Evolutionary conservation across 495 filamentous ascomycete species (phyloP), one percentile per base, ranked within the genome.

Genomic region (Aspergillus kassunensis): DNA sequence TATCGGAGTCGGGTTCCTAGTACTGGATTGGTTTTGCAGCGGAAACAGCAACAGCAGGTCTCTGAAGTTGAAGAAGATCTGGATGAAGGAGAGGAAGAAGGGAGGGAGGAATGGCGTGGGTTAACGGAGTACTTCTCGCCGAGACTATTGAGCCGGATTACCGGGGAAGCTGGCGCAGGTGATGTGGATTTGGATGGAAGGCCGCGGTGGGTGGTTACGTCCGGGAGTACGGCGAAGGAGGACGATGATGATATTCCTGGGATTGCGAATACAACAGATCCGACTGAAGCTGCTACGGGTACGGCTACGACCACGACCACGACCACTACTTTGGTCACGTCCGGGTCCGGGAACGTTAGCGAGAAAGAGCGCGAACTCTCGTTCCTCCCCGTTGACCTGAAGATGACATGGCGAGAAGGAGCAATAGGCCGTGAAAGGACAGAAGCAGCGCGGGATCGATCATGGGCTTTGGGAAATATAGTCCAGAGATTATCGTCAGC

Each of bases 371-470:
- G 63, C 24, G 71, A 74, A 27, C 64, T 81, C 30, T 64, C 61
- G 0, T 73, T 78, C 23, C 60, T 81, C 19, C 72, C 71, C 0
- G 62, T 81, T 34, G 74, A 81, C 51, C 50, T 81, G 18, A 79
- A 75, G 61, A 63, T 74, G 51, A 91, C 88, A 1, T 91, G 88
- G 80, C 75, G 83, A 35, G 75, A 80, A 31, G 80, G 79, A 0
- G 83, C 84, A 6, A 75, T 86, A 25, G 90, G 90, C 21, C 75
- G 83, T 13, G 89, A 86, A 59, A 74, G 83, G 52, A 91, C 84
- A 12, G 81, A 88, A 33, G 82, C 79, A 36, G 83, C 88, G 6
- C 76, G 84, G 43, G 89, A 92, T 68, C 63, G 85, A 6, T 83
- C 79, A 24, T 90, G 86, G 86, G 80, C 81, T n/a, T 58, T 90